phyloP scores from a whole-genome alignment of 1,139 yeast species.

The Lodderomyces orthopsilosis region DNA sequence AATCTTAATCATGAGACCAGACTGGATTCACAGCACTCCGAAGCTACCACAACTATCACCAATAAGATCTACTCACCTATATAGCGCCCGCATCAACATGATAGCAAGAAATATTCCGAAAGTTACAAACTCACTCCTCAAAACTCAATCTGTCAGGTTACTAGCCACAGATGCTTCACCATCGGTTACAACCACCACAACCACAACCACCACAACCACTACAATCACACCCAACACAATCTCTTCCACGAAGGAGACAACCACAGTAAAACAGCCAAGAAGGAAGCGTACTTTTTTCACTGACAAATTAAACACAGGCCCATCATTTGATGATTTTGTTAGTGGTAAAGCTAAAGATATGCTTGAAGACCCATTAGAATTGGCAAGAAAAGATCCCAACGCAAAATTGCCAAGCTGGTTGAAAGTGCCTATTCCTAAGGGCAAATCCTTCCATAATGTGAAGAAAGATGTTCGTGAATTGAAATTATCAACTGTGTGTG shows the following conservation, averaged over 20 bases:
- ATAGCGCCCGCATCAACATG: neutral
- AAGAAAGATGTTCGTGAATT: constrained; percentile 86
- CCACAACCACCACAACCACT: constrained; percentile 1
- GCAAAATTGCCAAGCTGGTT: constrained; percentile 90
- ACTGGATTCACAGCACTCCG: neutral
- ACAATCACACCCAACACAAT: constrained; percentile 1
- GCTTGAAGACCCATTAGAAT: constrained; percentile 65
- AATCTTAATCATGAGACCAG: neutral
- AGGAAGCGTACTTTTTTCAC: constrained; percentile 63
- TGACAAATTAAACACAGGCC: constrained; percentile 77
- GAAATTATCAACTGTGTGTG: constrained; percentile 92
- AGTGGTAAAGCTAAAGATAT: constrained; percentile 72
- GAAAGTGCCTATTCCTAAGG: constrained; percentile 93
- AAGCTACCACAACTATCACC: neutral
- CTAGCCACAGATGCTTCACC: constrained; percentile 5
- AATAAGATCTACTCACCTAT: too few relatives aligned
- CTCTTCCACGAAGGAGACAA: constrained; percentile 10
- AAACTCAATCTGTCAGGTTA: neutral
- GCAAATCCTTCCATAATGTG: constrained; percentile 73
- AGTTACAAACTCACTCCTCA: neutral
- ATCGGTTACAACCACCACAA: neutral
- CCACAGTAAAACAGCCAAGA: constrained; percentile 12
- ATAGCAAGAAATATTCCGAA: neutral
- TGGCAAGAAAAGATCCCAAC: constrained; percentile 55
- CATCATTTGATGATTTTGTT: constrained; percentile 89